phyloP scores from a whole-genome alignment of 305 asterid species.

The Coffea humblotiana region DNA sequence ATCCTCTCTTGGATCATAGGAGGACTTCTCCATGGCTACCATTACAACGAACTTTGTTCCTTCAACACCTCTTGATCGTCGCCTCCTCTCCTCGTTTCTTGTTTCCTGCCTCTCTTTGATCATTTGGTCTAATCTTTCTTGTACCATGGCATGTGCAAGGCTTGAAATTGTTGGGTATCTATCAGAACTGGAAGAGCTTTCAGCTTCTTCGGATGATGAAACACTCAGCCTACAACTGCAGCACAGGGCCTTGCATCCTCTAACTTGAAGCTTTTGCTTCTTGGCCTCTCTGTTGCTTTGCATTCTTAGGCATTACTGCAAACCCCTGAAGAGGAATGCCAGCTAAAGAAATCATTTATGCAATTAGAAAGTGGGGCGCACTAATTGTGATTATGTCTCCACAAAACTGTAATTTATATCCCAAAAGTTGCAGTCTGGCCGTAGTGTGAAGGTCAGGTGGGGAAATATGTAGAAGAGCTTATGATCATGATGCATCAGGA shows the following conservation, averaged over 20 bases:
- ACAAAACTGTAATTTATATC: slow-evolving; percentile 20
- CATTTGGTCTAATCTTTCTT: slow-evolving; percentile 62
- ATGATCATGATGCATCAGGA: slow-evolving; percentile 6
- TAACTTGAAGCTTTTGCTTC: slow-evolving; percentile 43
- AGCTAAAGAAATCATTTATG: slow-evolving; percentile 37
- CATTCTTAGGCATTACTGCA: slow-evolving; percentile 38
- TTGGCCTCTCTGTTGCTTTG: slow-evolving; percentile 37
- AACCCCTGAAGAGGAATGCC: slow-evolving; percentile 31
- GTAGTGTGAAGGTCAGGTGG: slow-evolving; percentile 7
- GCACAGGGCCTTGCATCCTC: slow-evolving; percentile 54
- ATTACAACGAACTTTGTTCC: slow-evolving; percentile 52
- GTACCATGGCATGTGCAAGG: slow-evolving; percentile 75
- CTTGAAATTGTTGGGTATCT: slow-evolving; percentile 48
- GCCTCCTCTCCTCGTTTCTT: slow-evolving; percentile 35
- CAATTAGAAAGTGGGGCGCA: slow-evolving; percentile 36
- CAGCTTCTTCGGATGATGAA: slow-evolving; percentile 52
- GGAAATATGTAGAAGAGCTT: not conserved
- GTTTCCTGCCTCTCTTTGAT: slow-evolving; percentile 45
- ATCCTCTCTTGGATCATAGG: slow-evolving; percentile 65
- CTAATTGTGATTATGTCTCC: slow-evolving; percentile 43
- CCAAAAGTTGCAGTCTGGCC: slow-evolving; percentile 18
- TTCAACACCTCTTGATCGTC: slow-evolving; percentile 20
- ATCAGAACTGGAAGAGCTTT: slow-evolving; percentile 38
- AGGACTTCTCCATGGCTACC: slow-evolving; percentile 70
- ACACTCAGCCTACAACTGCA: slow-evolving; percentile 58